Evolutionary conservation across 441 rosid genomes (phyloP).

Genomic region (Breynia disticha): DNA sequence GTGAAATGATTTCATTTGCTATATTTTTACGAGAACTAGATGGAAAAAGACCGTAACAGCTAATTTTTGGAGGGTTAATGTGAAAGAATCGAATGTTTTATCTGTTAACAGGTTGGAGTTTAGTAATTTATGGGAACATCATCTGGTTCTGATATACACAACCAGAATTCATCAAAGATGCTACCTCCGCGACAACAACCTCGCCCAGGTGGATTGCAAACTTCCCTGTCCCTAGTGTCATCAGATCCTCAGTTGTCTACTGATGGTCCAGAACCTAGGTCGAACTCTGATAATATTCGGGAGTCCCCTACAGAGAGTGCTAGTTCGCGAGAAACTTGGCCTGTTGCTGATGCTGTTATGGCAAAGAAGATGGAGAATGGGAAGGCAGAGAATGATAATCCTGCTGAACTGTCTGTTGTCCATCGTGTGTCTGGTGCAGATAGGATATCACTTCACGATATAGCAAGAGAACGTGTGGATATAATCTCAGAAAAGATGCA

Average conservation of each 20-base stretch:
- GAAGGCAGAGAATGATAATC: constrained; percentile 52
- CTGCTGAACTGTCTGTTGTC: constrained; percentile 47
- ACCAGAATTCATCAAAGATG: constrained; percentile 51
- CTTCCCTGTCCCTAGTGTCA: constrained; percentile 59
- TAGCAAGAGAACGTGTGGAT: constrained; percentile 83
- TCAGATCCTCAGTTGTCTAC: constrained; percentile 55
- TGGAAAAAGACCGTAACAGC: no score
- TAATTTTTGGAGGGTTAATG: no score
- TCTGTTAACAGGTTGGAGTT: not conserved
- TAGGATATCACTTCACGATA: constrained; percentile 64
- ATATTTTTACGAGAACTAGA: no score
- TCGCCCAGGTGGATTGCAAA: constrained; percentile 47
- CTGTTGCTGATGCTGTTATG: constrained; percentile 48
- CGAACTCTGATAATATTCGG: constrained; percentile 57
- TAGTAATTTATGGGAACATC: constrained; percentile 66
- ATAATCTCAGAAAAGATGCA: constrained; percentile 64
- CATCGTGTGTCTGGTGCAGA: constrained; percentile 58
- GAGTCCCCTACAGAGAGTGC: constrained; percentile 98
- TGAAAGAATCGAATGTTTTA: not conserved
- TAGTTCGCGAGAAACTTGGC: constrained; percentile 94
- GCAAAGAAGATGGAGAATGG: constrained; percentile 65
- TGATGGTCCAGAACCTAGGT: constrained; percentile 48
- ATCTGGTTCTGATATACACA: constrained; percentile 67
- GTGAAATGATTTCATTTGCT: no score
- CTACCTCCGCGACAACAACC: constrained; percentile 88